Base-by-base conservation (phyloP, 1,139 yeast genomes). In the Candida labiduridarum region DNA sequence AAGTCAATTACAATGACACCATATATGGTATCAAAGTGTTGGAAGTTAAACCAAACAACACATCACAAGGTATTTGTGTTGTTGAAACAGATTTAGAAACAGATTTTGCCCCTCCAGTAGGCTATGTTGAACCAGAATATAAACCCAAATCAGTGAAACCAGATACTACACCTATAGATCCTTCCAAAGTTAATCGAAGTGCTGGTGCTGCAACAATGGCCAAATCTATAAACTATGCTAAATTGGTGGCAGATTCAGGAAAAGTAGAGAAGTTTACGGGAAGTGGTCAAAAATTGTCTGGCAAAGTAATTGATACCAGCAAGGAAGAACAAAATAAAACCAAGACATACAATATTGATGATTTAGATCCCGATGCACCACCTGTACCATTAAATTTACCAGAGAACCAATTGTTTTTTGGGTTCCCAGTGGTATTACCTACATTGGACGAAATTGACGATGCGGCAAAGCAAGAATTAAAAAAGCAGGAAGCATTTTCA, bases 41-140 rank as follows among this genome's bases (percentile, higher is more conserved):
- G 48, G 97, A 94, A 60, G 89, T 85, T 29, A 89, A 89, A 59
- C 99, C 99, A 0, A 90, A 87, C 46, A 75, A 84, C 6, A 62
- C 68, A 14, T 68, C 68, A 44, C 72, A 79, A 39, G 88, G 96
- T 54, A 85, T 94, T 16, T 94, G 98, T 75, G 97, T 94, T 18
- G 91, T 95, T 31, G 99, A 95, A 64, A 95, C 99, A 0, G 99
- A 95, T 72, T 78, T 95, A 56, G 96, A 89, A 54, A 96, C 97
- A 0, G 99, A 95, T 64, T 95, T 95, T 73, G 99, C 98, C 2
- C 96, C 99, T 3, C 99, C 99, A 0, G 97, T 94, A 4, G 99
- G 99, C 0, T 95, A 95, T 63, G 97, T 89, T 29, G 99, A 94
- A 64, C 96, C 96, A 0, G 87, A 84, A 58, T 83, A 83, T 56